A percentile compares a stretch with the other conserved stretches of the same genome.
These are phyloP conservation scores for Pythium sp. DNA, from an alignment of 352 stramenopile species.

Conservation along the genomic window DNA sequence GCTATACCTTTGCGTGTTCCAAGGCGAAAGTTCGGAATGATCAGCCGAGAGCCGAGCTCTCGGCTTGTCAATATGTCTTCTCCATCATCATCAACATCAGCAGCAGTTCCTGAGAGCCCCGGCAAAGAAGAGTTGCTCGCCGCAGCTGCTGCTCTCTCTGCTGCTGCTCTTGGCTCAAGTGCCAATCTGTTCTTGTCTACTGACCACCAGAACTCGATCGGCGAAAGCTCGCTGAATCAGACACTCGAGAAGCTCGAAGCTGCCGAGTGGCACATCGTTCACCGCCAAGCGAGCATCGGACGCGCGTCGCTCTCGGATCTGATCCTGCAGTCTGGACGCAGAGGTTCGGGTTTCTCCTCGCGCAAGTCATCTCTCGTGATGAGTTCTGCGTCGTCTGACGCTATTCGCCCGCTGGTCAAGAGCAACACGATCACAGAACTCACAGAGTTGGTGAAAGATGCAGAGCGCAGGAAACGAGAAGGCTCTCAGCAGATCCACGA, in stretches of 20 bases:
- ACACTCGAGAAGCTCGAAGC: constrained; percentile 43
- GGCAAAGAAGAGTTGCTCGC: not conserved
- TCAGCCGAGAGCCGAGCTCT: constrained; percentile 1
- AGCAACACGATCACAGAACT: constrained; percentile 22
- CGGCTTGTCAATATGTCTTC: not conserved
- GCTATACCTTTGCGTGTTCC: not conserved
- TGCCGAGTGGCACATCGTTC: constrained; percentile 41
- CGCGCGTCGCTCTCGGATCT: constrained; percentile 20
- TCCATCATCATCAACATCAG: not conserved
- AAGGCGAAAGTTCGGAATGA: constrained; percentile 10
- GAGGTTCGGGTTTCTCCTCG: not conserved
- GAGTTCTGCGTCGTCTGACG: not conserved
- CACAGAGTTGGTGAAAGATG: constrained; percentile 32
- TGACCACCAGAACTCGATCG: constrained; percentile 4
- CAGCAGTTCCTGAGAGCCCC: not conserved
- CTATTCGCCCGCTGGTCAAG: not conserved
- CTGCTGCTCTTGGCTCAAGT: not conserved
- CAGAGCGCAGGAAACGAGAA: constrained; percentile 29
- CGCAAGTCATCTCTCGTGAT: constrained; percentile 7
- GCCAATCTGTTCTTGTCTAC: not conserved
- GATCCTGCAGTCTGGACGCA: constrained; percentile 15
- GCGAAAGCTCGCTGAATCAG: constrained; percentile 20
- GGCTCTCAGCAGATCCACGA: not conserved
- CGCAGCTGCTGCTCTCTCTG: not conserved
- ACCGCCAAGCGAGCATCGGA: constrained; percentile 34